Base-by-base conservation (phyloP, 179 eudicot genomes). In the Nepenthes alata region DNA sequence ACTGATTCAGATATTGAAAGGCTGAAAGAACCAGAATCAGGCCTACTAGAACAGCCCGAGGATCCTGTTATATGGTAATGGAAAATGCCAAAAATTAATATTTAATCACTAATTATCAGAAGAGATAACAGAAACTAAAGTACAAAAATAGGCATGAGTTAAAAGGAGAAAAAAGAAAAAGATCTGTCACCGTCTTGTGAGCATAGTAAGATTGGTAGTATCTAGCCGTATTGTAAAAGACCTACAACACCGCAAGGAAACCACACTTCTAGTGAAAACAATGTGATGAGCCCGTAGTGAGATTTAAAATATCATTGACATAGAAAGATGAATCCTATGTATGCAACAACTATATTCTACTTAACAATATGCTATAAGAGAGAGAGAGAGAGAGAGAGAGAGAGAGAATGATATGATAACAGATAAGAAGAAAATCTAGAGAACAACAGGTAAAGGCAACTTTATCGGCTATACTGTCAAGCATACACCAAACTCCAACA, bases 1-100 rank as follows among this genome's bases (percentile, higher is more conserved):
- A 89, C 77, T 93, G 96, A 68, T 93, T 93, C 25, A 93, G 77
- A 74, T 89, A 93, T 65, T 93, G 98, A 71, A 93, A 77, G 65
- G 82, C 96, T 56, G 98, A 89, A 13, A 93, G 85, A 68, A 89
- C 73, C 64, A 89, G 63, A 71, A 93, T 84, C 77, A 93, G 95
- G 65, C 98, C 95, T 69, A 93, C 81, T 25, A 93, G 83, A 66
- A 93, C 98, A 72, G 96, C 95, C 62, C 96, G 98, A 57, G 98
- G 63, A 83, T 93, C 98, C 98, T 93, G 68, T 77, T 68, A 75
- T 67, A 45, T 39, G 66, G 69, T 63, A 68, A 67, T 65, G 38
- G 56, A 37, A 55, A 64, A 53, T 25, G 59, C 61, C 54, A 75
- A 25, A 53, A 39, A 51, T 25, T 9, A 54, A 9, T 6, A 25